Base-by-base conservation (phyloP, 352 stramenopile species). In the Blastocystis sp. region DNA sequence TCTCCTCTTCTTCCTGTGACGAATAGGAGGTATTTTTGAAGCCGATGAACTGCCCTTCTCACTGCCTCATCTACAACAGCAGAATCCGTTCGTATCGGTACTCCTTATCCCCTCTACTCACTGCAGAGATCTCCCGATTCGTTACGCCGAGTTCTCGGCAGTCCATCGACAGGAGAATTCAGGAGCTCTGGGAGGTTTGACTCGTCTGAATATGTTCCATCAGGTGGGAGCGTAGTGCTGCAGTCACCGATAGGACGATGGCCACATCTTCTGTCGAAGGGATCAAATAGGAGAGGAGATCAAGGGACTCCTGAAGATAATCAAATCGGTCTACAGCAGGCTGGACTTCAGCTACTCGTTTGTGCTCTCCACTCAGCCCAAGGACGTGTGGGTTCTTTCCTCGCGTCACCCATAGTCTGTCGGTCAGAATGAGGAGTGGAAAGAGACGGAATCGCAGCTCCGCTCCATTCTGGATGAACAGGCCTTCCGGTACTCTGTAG, bases 21-120 rank as follows among this genome's bases (percentile, higher is more conserved):
- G 3, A 5, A 56, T 7, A 77, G 66, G 73, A 84, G 47, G 18
- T 68, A 6, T 84, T 66, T 43, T 45, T 84, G n/a, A 99, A 99
- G 92, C 97, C 97, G 45, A 99, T 99, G 97, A 99, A 99, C 92
- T 99, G 97, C 91, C 97, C 97, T 39, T 96, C 94, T n/a, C 96
- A 98, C 82, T 99, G 96, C 91, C 91, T 98, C 20, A 96, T 99
- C 93, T 99, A 98, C 92, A 94, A 91, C 63, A 93, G 95, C 90
- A 91, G 94, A 61, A 92, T 96, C 90, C 93, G 95, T 53, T 98
- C 95, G 73, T 98, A 98, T 91, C 94, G 96, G 91, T 96, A 13
- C 20, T 59, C 50, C 0, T n/a, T 59, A 2, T 3, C 11, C 11
- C 50, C 1, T 59, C 11, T n/a, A 1, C 1, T 59, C 11, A 59